phyloP scores from a whole-genome alignment of 768 basidiomycete species.

The Boletus vinaceobasis region DNA sequence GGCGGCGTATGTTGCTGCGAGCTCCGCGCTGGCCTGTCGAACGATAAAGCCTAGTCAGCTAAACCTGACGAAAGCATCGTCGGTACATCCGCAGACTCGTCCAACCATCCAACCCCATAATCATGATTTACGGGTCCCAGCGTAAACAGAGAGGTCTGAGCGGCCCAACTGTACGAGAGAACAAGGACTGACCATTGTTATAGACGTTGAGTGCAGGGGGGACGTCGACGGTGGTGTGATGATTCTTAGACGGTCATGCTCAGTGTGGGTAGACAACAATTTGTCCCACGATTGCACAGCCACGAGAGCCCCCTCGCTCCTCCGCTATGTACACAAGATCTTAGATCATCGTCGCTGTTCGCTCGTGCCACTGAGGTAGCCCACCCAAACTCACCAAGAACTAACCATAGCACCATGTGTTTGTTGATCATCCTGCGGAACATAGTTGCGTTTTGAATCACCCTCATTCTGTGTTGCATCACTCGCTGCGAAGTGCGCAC shows the following conservation, averaged over 20 bases:
- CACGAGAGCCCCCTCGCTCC: too few relatives aligned
- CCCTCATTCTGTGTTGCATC: too few relatives aligned
- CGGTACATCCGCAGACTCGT: slow-evolving; percentile 9
- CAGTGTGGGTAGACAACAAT: background rate
- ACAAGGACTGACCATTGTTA: slow-evolving; percentile 26
- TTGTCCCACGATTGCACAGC: slow-evolving; percentile 18
- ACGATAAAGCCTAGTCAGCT: slow-evolving; percentile 11
- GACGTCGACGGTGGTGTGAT: slow-evolving; percentile 19
- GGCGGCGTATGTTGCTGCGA: slow-evolving; percentile 93
- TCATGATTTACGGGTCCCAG: background rate
- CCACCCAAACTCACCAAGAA: too few relatives aligned
- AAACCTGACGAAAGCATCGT: background rate
- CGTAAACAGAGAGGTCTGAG: background rate
- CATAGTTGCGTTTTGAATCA: too few relatives aligned
- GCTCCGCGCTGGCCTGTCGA: slow-evolving; percentile 59
- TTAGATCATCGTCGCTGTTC: too few relatives aligned
- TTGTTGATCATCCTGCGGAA: too few relatives aligned
- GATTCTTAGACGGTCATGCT: background rate
- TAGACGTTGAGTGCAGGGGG: slow-evolving; percentile 3
- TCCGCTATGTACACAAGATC: too few relatives aligned
- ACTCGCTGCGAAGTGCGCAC: too few relatives aligned
- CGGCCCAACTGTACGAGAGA: background rate
- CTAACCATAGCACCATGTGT: background rate
- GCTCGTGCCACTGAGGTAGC: too few relatives aligned
- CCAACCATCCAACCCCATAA: slow-evolving; percentile 21